Evolutionary conservation across 2,329 filamentous ascomycete species (phyloP), one percentile per base, ranked within the genome.

Genomic region (Chaetomiaceae sp.): DNA sequence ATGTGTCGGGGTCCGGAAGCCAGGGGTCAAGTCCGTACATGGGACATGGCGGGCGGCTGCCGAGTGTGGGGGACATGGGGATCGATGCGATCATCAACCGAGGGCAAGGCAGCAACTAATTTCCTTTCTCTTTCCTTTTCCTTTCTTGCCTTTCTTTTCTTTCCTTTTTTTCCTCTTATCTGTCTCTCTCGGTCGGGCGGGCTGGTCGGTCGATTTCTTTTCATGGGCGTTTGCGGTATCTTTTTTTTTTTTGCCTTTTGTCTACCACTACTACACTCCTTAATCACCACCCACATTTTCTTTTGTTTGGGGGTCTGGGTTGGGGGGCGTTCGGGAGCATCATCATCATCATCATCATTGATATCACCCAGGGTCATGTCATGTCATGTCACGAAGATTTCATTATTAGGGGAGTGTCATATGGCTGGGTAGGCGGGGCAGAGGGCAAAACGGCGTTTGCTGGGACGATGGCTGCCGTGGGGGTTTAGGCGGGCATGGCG

Each of bases 41-140:
- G 66, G 67, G 63, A 43, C 68, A 71, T 56, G 66, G 69, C 8
- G 71, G 73, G 57, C 66, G 79, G 37, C 68, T 81, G 48, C 70
- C 79, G 5, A 78, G 76, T 55, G 74, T 76, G 43, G 57, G 59
- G 13, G 79, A 82, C 58, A 82, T 83, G 78, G 78, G 77, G 20
- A 82, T 84, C 58, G 75, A 76, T 45, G 70, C 76, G 44, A 75
- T 83, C 52, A 79, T 83, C 58, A 79, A 82, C 64, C 71, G 76
- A 20, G 70, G 74, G 66, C 43, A 44, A 52, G 49, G 27, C 54
- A 58, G 33, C 48, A 51, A 33, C 49, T 43, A 43, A 17, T 25
- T 21, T 25, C 20, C 27, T 37, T 31, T 41, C 23, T 16, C 5
- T 17, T 4, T 43, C n/a, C 13, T 3, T 5, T 37, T 38, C 20